These are phyloP conservation scores for Chytriomyces sp. DNA, from an alignment of 192 early-diverging fungal genomes.

Conservation along the genomic window DNA sequence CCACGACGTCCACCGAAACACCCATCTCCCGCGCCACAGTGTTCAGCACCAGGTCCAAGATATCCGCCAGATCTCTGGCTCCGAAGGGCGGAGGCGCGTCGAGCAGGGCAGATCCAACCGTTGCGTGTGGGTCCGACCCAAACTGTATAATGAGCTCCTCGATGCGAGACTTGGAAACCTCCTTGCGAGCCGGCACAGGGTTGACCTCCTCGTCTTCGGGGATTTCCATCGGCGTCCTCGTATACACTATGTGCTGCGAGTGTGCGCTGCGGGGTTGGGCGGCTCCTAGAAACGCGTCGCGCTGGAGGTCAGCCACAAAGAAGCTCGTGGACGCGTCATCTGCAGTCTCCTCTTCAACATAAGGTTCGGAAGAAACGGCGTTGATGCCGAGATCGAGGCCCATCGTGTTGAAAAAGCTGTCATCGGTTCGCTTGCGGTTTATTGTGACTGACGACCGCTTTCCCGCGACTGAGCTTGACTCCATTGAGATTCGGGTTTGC, in stretches of 20 bases:
- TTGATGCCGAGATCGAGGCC: background rate
- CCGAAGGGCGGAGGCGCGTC: constrained; percentile 27
- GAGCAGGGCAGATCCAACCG: background rate
- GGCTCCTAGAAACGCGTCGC: background rate
- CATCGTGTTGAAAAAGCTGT: background rate
- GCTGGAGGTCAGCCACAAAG: background rate
- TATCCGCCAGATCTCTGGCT: constrained; percentile 13
- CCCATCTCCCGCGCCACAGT: constrained; percentile 22
- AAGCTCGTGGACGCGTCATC: background rate
- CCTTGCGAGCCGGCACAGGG: background rate
- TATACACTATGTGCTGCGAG: background rate
- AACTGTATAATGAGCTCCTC: constrained; percentile 12
- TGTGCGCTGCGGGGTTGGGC: too few species aligned
- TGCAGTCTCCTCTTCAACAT: background rate
- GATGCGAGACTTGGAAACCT: background rate
- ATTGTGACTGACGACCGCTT: background rate
- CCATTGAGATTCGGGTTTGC: background rate
- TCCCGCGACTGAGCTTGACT: background rate
- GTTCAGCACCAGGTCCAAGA: constrained; percentile 17
- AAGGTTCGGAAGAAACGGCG: background rate
- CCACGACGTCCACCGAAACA: constrained; percentile 7
- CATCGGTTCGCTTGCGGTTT: background rate
- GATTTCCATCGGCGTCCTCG: background rate
- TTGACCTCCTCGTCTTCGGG: background rate
- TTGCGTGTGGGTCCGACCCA: background rate